Conservation (phyloP, 306 rosid species). For the Gillenia trifoliata region DNA sequence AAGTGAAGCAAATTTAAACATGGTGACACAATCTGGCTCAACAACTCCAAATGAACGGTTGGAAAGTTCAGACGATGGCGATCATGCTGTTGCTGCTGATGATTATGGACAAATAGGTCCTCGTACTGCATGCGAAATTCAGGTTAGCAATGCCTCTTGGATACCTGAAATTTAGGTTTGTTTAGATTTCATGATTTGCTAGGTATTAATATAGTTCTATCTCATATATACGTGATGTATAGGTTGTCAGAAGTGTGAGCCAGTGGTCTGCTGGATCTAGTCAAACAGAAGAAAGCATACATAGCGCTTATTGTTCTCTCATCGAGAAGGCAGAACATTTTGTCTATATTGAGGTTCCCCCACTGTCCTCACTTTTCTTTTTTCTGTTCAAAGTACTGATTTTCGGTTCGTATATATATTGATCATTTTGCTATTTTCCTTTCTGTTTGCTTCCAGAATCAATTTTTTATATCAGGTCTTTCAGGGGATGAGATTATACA, state of each 20-base stretch:
- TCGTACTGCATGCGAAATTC: slow-evolving; percentile 28
- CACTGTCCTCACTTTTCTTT: neutral
- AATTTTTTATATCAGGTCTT: slow-evolving; percentile 48
- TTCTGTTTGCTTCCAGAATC: slow-evolving; percentile 37
- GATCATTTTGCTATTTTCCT: neutral
- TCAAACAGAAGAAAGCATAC: slow-evolving; percentile 49
- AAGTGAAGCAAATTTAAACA: slow-evolving; percentile 13
- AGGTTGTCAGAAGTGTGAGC: slow-evolving; percentile 46
- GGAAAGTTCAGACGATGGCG: slow-evolving; percentile 11
- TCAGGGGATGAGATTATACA: slow-evolving; percentile 39
- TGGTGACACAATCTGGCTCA: slow-evolving; percentile 20
- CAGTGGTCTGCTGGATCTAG: slow-evolving; percentile 53
- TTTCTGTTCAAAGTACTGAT: neutral
- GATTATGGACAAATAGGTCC: slow-evolving; percentile 29
- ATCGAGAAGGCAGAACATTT: slow-evolving; percentile 43
- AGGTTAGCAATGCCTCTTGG: slow-evolving; percentile 21
- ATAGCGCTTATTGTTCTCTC: slow-evolving; percentile 39
- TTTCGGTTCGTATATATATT: neutral
- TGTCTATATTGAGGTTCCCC: slow-evolving; percentile 41
- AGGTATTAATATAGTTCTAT: neutral
- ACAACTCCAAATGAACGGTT: slow-evolving; percentile 19
- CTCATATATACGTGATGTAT: slow-evolving; percentile 1
- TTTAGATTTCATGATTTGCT: neutral
- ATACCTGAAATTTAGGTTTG: neutral
- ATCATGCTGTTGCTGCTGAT: slow-evolving; percentile 11